Evolutionary conservation across 1,284 basidiomycete species (phyloP).

Genomic region (Tilletia indica): DNA sequence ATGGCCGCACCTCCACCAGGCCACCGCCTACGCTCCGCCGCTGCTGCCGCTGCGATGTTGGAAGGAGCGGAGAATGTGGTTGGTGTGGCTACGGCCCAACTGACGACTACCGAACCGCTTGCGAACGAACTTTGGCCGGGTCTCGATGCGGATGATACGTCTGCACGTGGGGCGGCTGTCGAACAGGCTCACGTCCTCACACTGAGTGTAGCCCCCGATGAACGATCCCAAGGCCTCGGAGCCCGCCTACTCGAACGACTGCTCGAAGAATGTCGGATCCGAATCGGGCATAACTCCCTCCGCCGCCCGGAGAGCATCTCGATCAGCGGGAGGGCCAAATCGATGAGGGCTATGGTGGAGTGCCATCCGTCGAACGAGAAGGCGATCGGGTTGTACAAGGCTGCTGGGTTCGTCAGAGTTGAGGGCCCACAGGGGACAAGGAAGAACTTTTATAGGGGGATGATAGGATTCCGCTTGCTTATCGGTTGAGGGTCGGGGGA

Average conservation of each 20-base stretch:
- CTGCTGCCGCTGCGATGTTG: neutral
- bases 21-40: constrained; percentile 1
- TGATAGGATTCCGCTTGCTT: constrained; percentile 31
- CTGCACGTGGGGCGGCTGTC: neutral
- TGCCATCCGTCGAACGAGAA: constrained; percentile 39
- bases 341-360: constrained; percentile 27
- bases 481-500: constrained; percentile 36
- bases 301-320: neutral
- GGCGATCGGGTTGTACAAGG: constrained; percentile 35
- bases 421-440: constrained; percentile 22
- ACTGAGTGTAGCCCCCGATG: constrained; percentile 35
- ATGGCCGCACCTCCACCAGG: constrained; percentile 34
- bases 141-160: constrained; percentile 17
- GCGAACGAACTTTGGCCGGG: constrained; percentile 22
- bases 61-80: constrained; percentile 40
- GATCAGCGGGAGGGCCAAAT: constrained; percentile 2
- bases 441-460: constrained; percentile 40
- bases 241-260: constrained; percentile 35
- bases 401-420: constrained; percentile 30
- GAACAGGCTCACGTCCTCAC: constrained; percentile 43
- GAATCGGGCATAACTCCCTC: constrained; percentile 16
- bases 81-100: constrained; percentile 37
- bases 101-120: constrained; percentile 22
- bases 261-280: constrained; percentile 32
- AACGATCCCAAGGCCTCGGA: constrained; percentile 44